Base-by-base conservation (phyloP, 352 stramenopile genomes). In the Pythium grandisporangium region DNA sequence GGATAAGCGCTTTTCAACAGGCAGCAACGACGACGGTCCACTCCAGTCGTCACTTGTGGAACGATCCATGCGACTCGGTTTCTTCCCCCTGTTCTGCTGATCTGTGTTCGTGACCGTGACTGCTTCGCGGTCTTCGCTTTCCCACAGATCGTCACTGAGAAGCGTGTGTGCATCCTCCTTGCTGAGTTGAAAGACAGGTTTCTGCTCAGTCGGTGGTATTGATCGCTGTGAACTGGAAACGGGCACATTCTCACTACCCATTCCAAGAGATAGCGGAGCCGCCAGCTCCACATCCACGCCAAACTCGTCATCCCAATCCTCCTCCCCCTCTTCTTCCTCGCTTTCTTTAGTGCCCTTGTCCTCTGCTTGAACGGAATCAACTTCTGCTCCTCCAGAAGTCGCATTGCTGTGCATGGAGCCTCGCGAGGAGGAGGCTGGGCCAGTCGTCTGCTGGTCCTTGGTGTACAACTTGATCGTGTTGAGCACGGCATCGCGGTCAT, bases 381-480 rank as follows among this genome's bases (percentile, higher is more conserved):
- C 16, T 10, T 45, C 25, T 24, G 26, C 45, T 26, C 20, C 19
- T 4, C 24, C 37, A n/a, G n/a, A n/a, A n/a, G n/a, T n/a, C n/a
- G n/a, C n/a, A n/a, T n/a, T n/a, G n/a, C n/a, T n/a, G n/a, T n/a
- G n/a, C n/a, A n/a, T n/a, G n/a, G n/a, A n/a, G n/a, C n/a, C n/a
- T n/a, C n/a, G n/a, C n/a, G n/a, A n/a, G n/a, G n/a, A n/a, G n/a
- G n/a, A n/a, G n/a, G n/a, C n/a, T 2, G 2, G 30, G 13, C 44
- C 40, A 55, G 25, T n/a, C 19, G 3, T 29, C 20, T 4, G 70
- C 58, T 42, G 45, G 55, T 27, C 39, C 59, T 41, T 61, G 30
- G 79, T 77, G 56, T 91, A 94, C 27, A 92, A 21, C 44, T 84
- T 81, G 51, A 94, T 92, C 6, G 78, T 94, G 24, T 92, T 92